Percentiles rank a stretch among this genome's conserved stretches.
Evolutionary conservation across 2,329 filamentous ascomycete species (phyloP).

Genomic region (Thelonectria rubi): DNA sequence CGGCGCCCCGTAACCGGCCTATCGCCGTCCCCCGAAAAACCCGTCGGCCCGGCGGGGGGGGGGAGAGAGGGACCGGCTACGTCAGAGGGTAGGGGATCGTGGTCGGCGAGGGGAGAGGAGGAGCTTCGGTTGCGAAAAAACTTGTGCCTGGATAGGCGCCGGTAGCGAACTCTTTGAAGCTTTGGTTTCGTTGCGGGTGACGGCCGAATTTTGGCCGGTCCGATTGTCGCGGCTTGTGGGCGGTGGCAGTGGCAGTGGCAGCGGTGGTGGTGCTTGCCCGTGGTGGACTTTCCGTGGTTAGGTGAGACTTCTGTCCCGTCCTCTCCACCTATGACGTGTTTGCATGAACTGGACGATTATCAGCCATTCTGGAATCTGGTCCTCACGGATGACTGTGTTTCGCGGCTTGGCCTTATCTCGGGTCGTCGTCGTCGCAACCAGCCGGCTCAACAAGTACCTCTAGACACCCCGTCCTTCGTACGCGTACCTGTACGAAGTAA

Average conservation of each 20-base stretch:
- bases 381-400: too few species aligned
- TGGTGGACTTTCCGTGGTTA: too few species aligned
- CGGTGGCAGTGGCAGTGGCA: too few species aligned
- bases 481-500: neutral
- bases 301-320: neutral
- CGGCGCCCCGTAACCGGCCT: slow-evolving; percentile 26
- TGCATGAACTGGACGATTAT: slow-evolving; percentile 15
- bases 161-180: slow-evolving; percentile 4
- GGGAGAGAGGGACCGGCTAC: slow-evolving; percentile 30
- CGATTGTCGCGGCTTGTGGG: neutral
- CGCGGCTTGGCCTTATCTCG: neutral
- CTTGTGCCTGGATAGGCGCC: slow-evolving; percentile 2
- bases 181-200: neutral
- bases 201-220: neutral
- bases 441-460: neutral
- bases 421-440: neutral
- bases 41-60: slow-evolving; percentile 29
- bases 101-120: neutral
- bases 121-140: neutral
- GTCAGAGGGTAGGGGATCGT: slow-evolving; percentile 30
- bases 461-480: too few species aligned
- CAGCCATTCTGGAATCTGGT: slow-evolving; percentile 3
- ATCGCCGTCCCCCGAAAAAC: slow-evolving; percentile 29
- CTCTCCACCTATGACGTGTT: slow-evolving; percentile 9
- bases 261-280: too few species aligned